phyloP scores from a whole-genome alignment of 2,329 filamentous ascomycete species.

The Podosphaera fusca region DNA sequence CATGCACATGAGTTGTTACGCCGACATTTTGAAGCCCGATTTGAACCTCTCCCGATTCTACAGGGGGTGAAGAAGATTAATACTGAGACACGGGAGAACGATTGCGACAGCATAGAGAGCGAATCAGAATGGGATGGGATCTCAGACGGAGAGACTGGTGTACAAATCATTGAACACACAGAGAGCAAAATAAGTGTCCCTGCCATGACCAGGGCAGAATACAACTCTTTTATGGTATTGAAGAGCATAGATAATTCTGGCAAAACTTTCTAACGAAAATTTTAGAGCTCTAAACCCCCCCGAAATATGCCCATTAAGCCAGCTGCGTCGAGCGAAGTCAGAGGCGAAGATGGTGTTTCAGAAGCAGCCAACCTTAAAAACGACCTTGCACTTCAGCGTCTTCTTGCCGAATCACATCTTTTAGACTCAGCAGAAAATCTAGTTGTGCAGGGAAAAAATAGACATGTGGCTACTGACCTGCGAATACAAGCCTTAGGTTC shows the following conservation, averaged over 20 bases:
- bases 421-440: conserved; percentile 37
- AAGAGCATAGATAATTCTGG: not conserved
- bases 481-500: conserved; percentile 62
- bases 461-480: conserved; percentile 63
- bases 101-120: conserved; percentile 13
- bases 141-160: conserved; percentile 23
- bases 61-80: conserved; percentile 5
- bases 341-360: conserved; percentile 28
- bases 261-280: conserved; percentile 2
- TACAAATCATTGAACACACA: conserved; percentile 23
- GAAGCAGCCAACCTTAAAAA: conserved; percentile 56
- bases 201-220: conserved; percentile 40
- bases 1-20: conserved; percentile 55
- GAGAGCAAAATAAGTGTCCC: conserved; percentile 9
- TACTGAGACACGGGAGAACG: conserved; percentile 9
- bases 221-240: conserved; percentile 56
- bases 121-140: conserved; percentile 39
- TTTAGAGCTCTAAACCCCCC: conserved; percentile 13
- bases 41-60: conserved; percentile 41
- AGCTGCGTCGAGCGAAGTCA: conserved; percentile 13
- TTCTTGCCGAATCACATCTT: conserved; percentile 80
- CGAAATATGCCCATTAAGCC: conserved; percentile 5
- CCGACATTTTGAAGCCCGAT: conserved; percentile 70
- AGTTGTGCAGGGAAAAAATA: conserved; percentile 34
- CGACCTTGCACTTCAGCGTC: conserved; percentile 73